phyloP scores from a whole-genome alignment of 768 basidiomycete genomes.

The Collybiopsis luxurians region DNA sequence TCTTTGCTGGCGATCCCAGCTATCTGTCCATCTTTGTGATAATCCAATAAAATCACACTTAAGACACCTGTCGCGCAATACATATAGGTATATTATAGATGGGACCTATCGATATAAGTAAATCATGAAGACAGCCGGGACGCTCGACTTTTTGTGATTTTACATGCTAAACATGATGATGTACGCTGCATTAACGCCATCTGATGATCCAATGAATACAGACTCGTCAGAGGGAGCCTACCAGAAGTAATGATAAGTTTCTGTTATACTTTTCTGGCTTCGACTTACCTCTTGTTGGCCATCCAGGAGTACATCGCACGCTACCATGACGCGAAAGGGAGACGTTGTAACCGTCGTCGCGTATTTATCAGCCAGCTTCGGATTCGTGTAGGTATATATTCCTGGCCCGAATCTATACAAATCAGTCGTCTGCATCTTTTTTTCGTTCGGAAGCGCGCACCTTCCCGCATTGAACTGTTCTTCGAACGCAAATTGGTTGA shows the following conservation, averaged over 20 bases:
- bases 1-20: no score
- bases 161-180: constrained; percentile 6
- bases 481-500: constrained; percentile 33
- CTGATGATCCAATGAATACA: not conserved
- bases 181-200: constrained; percentile 4
- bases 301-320: constrained; percentile 24
- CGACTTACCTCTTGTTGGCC: not conserved
- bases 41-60: no score
- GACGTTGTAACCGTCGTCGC: constrained; percentile 37
- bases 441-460: constrained; percentile 20
- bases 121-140: no score
- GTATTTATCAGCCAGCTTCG: constrained; percentile 29
- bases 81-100: no score
- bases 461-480: constrained; percentile 29
- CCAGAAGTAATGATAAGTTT: not conserved
- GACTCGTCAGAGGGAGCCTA: not conserved
- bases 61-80: no score
- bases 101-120: no score
- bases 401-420: constrained; percentile 29
- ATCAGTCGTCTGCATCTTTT: not conserved
- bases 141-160: no score
- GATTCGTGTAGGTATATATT: constrained; percentile 32
- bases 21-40: no score
- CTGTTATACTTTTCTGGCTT: not conserved
- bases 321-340: constrained; percentile 39